A percentile compares a stretch with the other conserved stretches of the same genome.
Evolutionary conservation across 1,284 basidiomycete genomes (phyloP).

Genomic region (Ceraceosorus guamensis): DNA sequence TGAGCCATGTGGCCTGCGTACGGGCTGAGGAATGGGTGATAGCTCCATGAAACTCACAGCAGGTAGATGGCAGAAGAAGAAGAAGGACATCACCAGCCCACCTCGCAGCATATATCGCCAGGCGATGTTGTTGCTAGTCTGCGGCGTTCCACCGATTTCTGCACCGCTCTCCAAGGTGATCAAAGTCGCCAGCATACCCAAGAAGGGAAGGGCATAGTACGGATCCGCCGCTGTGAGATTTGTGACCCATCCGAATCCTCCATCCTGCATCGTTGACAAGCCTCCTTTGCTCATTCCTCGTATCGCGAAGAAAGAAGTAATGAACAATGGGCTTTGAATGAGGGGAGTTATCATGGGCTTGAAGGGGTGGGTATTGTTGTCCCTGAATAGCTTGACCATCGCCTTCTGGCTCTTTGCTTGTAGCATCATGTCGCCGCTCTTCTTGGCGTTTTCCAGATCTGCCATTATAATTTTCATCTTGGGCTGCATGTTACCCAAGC

Average conservation of each 20-base stretch:
- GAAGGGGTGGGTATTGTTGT: constrained; percentile 63
- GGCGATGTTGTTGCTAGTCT: constrained; percentile 53
- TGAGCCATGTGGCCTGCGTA: not conserved
- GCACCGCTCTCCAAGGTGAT: constrained; percentile 59
- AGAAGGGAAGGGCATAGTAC: constrained; percentile 62
- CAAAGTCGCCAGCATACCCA: constrained; percentile 62
- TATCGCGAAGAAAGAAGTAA: constrained; percentile 79
- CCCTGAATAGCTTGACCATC: constrained; percentile 61
- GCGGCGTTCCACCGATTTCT: constrained; percentile 54
- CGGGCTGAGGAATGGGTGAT: not conserved
- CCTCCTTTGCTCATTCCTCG: constrained; percentile 65
- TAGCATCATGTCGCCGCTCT: constrained; percentile 55
- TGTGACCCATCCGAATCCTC: constrained; percentile 68
- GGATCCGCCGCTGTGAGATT: constrained; percentile 76
- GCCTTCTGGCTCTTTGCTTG: constrained; percentile 57
- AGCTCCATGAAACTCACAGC: constrained; percentile 11
- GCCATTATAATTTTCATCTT: constrained; percentile 59
- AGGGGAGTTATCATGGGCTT: constrained; percentile 60
- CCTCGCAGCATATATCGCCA: constrained; percentile 67
- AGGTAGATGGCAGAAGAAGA: constrained; percentile 55
- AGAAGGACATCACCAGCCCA: constrained; percentile 58
- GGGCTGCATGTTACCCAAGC: constrained; percentile 62
- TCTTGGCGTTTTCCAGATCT: constrained; percentile 53
- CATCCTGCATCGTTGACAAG: constrained; percentile 65
- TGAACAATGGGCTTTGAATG: constrained; percentile 69